phyloP scores from a whole-genome alignment of 2,329 filamentous ascomycete species.

The Basipetospora chlamydospora region DNA sequence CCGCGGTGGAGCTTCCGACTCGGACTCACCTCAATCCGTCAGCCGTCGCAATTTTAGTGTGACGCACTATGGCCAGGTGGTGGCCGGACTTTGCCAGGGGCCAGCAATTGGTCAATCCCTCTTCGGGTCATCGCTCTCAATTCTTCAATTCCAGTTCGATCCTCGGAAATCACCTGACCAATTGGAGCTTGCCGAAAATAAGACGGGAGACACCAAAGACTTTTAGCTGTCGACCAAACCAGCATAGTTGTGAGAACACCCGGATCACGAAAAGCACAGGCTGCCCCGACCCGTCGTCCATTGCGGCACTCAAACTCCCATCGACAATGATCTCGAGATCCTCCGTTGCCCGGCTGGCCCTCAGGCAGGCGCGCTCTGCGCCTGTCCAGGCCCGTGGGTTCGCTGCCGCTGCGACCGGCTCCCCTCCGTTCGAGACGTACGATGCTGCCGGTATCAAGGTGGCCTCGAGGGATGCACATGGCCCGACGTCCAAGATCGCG shows the following conservation, averaged over 20 bases:
- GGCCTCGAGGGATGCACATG: constrained; percentile 76
- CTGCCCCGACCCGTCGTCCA: constrained; percentile 27
- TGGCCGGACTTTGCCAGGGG: too few species aligned
- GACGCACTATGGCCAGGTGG: too few species aligned
- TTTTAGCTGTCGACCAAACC: constrained; percentile 6
- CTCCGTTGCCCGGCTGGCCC: constrained; percentile 43
- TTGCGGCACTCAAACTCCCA: constrained; percentile 38
- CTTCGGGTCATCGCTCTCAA: too few species aligned
- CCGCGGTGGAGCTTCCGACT: too few species aligned
- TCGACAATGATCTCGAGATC: constrained; percentile 49
- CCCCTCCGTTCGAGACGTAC: constrained; percentile 76
- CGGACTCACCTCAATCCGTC: too few species aligned
- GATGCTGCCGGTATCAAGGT: constrained; percentile 84
- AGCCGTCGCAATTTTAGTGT: too few species aligned
- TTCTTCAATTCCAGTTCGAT: too few species aligned
- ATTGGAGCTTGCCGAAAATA: constrained; percentile 7
- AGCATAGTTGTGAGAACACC: constrained; percentile 4
- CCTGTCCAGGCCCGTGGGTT: constrained; percentile 35
- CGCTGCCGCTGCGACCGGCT: constrained; percentile 43
- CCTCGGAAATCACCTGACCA: constrained; percentile 6
- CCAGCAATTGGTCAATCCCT: too few species aligned
- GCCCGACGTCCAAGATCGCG: constrained; percentile 80
- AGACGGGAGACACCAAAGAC: constrained; percentile 5
- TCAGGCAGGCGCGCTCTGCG: constrained; percentile 43
- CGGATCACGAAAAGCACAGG: constrained; percentile 6